Evolutionary conservation across 163 green algal species (phyloP).

Genomic region (Chlorella variabilis): DNA sequence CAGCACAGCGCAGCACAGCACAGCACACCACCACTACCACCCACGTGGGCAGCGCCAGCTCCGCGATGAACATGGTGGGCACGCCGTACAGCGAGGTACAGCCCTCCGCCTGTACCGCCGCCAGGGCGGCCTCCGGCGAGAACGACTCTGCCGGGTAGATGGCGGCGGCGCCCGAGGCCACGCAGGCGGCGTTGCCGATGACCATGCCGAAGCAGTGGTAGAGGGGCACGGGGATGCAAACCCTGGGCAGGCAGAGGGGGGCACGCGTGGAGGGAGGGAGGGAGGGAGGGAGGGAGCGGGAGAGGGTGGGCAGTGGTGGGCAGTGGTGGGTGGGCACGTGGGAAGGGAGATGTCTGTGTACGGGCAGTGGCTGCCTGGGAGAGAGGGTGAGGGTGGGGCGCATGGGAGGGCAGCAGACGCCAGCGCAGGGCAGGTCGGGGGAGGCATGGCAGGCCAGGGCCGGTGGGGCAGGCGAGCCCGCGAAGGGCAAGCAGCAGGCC

Average conservation of each 20-base stretch:
- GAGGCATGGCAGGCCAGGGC: no score
- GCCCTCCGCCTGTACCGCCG: constrained; percentile 26
- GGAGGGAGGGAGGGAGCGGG: neutral
- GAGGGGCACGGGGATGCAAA: constrained; percentile 53
- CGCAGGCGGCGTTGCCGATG: constrained; percentile 34
- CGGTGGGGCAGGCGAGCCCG: no score
- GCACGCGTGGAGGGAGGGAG: neutral
- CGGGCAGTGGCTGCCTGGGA: no score
- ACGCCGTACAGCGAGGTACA: constrained; percentile 48
- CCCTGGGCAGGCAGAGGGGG: neutral
- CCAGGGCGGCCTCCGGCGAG: constrained; percentile 23
- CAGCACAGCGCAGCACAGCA: no score
- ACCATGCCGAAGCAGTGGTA: constrained; percentile 55
- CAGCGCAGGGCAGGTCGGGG: no score
- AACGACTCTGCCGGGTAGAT: constrained; percentile 40
- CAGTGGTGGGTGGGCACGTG: no score
- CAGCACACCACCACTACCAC: neutral
- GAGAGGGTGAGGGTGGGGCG: no score
- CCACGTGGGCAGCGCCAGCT: constrained; percentile 36
- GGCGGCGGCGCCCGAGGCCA: constrained; percentile 27
- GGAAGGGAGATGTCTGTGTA: no score
- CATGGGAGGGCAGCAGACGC: no score
- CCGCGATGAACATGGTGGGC: constrained; percentile 45
- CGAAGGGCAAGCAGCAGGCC: no score
- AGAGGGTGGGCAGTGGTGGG: no score